Base-by-base conservation (phyloP, 2,329 filamentous ascomycete species). In the Pseudophaeomoniella oleicola region DNA sequence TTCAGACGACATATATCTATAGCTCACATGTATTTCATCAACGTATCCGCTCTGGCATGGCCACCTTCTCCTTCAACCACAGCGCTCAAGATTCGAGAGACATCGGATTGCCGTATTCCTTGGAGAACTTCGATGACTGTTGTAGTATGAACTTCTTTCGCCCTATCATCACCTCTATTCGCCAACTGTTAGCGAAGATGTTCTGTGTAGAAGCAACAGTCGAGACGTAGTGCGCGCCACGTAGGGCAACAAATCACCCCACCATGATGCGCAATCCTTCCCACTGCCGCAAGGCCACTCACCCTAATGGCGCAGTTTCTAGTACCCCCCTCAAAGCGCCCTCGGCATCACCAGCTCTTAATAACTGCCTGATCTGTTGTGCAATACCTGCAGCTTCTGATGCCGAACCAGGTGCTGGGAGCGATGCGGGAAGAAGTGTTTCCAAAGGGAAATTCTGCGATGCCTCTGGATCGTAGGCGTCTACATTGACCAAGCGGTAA, bases 51-150 rank as follows among this genome's bases (percentile, higher is more conserved):
- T 42, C 82, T 71, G 61, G 96, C 90, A 42, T 75, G 75, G 17
- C 90, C 90, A 42, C 82, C 82, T 35, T 81, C 75, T 9, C 78
- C 76, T 41, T 66, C 67, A 62, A 90, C 86, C 52, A 96, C 81
- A 39, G 78, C 74, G 60, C 79, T 76, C 47, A 98, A 67, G 51
- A 96, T 76, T 11, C 84, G 81, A 44, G 78, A 85, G 83, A 96
- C 96, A 50, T 98, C 90, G 49, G 82, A 82, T 53, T 90, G 86
- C 57, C 93, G 87, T 63, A 96, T 96, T 14, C 85, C 90, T 60
- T 94, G 87, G 46, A 98, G 68, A 40, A 96, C 87, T 63, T 98
- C 90, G 42, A 85, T 76, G 30, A 98, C 81, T 14, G 83, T 88
- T 47, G 83, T 76, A 45, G 94, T 67, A 58, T 96, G 86, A 18